phyloP scores from a whole-genome alignment of 331 rosid species.

The Ulmus americana region DNA sequence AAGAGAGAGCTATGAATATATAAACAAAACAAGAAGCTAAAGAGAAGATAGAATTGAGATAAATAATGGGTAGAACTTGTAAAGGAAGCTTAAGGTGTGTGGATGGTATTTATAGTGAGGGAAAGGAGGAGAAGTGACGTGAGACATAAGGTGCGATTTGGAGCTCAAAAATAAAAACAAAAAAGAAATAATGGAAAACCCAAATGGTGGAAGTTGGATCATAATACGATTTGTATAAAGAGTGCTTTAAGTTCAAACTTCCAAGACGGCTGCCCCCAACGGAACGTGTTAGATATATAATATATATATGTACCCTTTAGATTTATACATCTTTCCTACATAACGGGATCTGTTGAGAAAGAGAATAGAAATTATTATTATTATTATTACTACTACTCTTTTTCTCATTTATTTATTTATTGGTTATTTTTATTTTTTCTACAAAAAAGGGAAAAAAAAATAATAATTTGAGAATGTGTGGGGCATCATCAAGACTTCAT shows the following conservation, averaged over 20 bases:
- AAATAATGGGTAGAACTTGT: slow-evolving; percentile 1
- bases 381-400: neutral
- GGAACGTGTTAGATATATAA: slow-evolving; percentile 9
- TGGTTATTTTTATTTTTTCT: neutral
- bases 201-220: slow-evolving; percentile 3
- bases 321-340: neutral
- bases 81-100: slow-evolving; percentile 26
- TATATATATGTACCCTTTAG: neutral
- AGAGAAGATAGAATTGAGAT: neutral
- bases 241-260: slow-evolving; percentile 1
- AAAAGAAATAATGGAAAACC: neutral
- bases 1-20: neutral
- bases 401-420: neutral
- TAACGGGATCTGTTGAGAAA: slow-evolving; percentile 10
- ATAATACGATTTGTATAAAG: neutral
- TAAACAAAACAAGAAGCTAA: slow-evolving; percentile 2
- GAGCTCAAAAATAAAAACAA: slow-evolving; percentile 19
- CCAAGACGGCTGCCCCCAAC: slow-evolving; percentile 21
- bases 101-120: slow-evolving; percentile 44
- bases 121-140: slow-evolving; percentile 35
- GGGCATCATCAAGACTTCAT: slow-evolving; percentile 81
- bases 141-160: slow-evolving; percentile 50
- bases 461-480: slow-evolving; percentile 7
- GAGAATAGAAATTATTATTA: neutral
- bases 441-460: neutral